phyloP scores from a whole-genome alignment of 2,329 filamentous ascomycete species.

The Eutypa lata region DNA sequence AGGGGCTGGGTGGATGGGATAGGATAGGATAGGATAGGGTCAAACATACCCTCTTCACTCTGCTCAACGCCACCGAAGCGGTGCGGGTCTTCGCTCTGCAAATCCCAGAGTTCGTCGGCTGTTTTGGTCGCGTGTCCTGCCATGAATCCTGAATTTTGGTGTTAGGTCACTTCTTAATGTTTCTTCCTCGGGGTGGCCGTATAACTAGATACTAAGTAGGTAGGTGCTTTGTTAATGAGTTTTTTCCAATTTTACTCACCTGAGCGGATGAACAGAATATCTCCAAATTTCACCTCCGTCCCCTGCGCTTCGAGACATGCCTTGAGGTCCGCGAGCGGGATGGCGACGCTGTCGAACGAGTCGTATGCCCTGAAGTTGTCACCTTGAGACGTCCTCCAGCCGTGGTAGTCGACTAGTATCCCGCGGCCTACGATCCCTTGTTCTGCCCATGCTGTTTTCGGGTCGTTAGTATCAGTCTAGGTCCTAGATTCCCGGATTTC shows the following conservation, averaged over 20 bases:
- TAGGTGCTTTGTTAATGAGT: too few relatives aligned
- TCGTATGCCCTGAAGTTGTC: conserved; percentile 23
- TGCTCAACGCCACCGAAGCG: conserved; percentile 47
- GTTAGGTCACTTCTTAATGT: neutral
- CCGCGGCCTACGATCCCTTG: conserved; percentile 55
- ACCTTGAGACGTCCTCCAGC: conserved; percentile 40
- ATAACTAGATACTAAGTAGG: too few relatives aligned
- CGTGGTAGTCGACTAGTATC: conserved; percentile 51
- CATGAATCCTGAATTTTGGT: conserved; percentile 37
- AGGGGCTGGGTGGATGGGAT: too few relatives aligned
- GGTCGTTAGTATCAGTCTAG: too few relatives aligned
- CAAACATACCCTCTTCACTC: conserved; percentile 32
- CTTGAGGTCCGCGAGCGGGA: conserved; percentile 38
- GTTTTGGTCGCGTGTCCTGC: conserved; percentile 35
- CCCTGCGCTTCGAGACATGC: conserved; percentile 43
- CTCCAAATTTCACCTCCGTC: conserved; percentile 48
- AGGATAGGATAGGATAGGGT: neutral
- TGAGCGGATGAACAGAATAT: conserved; percentile 48
- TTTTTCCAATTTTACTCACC: too few relatives aligned
- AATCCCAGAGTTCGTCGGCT: conserved; percentile 31
- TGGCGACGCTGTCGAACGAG: conserved; percentile 30
- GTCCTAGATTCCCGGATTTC: too few relatives aligned
- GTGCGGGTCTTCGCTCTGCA: conserved; percentile 34
- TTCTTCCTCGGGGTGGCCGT: too few relatives aligned
- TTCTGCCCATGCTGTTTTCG: conserved; percentile 46